phyloP scores from a whole-genome alignment of 495 filamentous ascomycete species.

The Podospora appendiculata region DNA sequence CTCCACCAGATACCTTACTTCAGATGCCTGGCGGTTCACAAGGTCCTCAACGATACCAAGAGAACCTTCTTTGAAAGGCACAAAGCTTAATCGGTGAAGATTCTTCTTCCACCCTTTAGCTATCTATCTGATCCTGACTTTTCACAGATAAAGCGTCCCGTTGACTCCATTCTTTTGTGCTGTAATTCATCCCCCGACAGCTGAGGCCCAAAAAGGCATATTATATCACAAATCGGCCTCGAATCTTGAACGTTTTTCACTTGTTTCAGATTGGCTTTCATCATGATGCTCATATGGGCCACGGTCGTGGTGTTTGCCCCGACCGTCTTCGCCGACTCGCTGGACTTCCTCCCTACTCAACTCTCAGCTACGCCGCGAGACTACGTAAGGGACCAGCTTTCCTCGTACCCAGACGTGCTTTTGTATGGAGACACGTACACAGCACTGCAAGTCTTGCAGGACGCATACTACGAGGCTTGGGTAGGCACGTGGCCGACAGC shows the following conservation, averaged over 20 bases:
- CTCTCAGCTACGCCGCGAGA: too few species aligned
- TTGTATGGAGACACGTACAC: conserved; percentile 41
- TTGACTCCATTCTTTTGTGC: background rate
- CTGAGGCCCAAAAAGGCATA: too few species aligned
- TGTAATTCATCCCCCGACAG: background rate
- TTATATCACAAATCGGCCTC: too few species aligned
- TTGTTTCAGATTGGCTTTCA: background rate
- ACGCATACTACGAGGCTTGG: conserved; percentile 66
- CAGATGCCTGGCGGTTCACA: too few species aligned
- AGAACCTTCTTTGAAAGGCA: too few species aligned
- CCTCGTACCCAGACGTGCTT: conserved; percentile 7
- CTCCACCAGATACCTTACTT: too few species aligned
- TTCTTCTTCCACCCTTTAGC: too few species aligned
- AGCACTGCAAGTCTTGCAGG: conserved; percentile 69
- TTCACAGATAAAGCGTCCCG: background rate
- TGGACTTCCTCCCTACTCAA: background rate
- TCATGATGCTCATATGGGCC: conserved; percentile 2
- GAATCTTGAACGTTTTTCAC: too few species aligned
- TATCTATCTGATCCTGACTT: too few species aligned
- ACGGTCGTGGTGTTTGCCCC: conserved; percentile 4
- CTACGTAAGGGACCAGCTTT: too few species aligned
- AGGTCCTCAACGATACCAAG: too few species aligned
- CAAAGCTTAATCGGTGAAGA: too few species aligned
- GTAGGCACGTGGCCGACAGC: conserved; percentile 75
- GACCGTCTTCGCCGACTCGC: conserved; percentile 3